A percentile compares a stretch with the other conserved stretches of the same genome.
Conservation (phyloP, 495 filamentous ascomycete genomes). For the Acidiella bohemica region DNA sequence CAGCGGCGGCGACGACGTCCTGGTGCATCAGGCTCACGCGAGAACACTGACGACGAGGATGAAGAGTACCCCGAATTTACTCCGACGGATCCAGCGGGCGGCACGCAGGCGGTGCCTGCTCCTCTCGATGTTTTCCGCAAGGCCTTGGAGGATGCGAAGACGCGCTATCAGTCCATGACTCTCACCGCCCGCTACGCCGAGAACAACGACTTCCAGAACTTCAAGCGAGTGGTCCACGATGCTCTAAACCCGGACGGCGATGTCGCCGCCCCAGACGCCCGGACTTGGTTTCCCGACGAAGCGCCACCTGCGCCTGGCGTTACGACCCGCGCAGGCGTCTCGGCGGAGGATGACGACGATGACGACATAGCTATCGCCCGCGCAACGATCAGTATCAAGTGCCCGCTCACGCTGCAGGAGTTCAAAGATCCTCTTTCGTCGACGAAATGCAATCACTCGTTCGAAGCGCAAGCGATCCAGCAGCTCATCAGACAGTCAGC, state of each 20-base stretch:
- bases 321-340: conserved; percentile 8
- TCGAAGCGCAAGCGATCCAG: conserved; percentile 60
- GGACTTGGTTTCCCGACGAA: conserved; percentile 52
- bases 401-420: conserved; percentile 63
- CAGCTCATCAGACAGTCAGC: conserved; percentile 42
- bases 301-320: conserved; percentile 26
- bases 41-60: conserved; percentile 15
- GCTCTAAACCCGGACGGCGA: conserved; percentile 52
- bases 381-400: conserved; percentile 58
- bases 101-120: conserved; percentile 8
- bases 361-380: conserved; percentile 65
- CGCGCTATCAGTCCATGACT: conserved; percentile 23
- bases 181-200: conserved; percentile 42
- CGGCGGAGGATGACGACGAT: conserved; percentile 35
- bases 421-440: conserved; percentile 65
- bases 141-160: conserved; percentile 21
- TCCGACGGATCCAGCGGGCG: conserved; percentile 18
- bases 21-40: conserved; percentile 8
- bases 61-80: conserved; percentile 19
- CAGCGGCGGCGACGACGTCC: conserved; percentile 9
- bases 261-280: conserved; percentile 50
- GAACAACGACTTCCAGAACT: conserved; percentile 66
- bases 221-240: conserved; percentile 67
- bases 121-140: conserved; percentile 20
- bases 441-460: conserved; percentile 67